Percentiles rank a stretch among this genome's conserved stretches.
phyloP scores from a whole-genome alignment of 2,329 filamentous ascomycete genomes.

The Gliomastix tumulicola region DNA sequence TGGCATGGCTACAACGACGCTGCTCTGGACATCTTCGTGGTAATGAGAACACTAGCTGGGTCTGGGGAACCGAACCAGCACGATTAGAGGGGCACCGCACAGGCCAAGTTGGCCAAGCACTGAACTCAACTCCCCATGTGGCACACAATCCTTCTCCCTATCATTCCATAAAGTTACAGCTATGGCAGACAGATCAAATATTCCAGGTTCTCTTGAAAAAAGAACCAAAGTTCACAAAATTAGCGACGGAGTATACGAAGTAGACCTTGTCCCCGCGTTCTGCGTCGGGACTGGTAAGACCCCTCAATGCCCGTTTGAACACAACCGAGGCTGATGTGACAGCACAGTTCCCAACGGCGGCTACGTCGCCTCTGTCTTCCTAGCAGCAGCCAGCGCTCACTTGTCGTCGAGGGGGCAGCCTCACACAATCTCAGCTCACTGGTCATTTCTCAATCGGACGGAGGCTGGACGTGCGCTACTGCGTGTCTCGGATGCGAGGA shows the following conservation, averaged over 20 bases:
- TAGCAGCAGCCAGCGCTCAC: constrained; percentile 24
- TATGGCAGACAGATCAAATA: not conserved
- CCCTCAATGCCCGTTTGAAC: too few species aligned
- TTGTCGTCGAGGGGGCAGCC: constrained; percentile 22
- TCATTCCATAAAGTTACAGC: too few species aligned
- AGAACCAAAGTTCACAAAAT: not conserved
- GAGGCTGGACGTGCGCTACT: constrained; percentile 26
- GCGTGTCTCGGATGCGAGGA: constrained; percentile 31
- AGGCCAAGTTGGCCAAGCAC: too few species aligned
- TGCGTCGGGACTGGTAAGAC: constrained; percentile 7
- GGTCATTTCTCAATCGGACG: constrained; percentile 32
- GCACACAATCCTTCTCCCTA: too few species aligned
- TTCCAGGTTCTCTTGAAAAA: not conserved
- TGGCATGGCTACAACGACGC: too few species aligned
- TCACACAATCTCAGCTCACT: constrained; percentile 29
- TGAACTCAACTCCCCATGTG: too few species aligned
- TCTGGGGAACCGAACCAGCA: too few species aligned
- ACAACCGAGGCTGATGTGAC: not conserved
- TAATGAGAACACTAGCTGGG: too few species aligned
- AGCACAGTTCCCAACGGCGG: constrained; percentile 36
- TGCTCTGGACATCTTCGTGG: too few species aligned
- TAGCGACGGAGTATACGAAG: constrained; percentile 3
- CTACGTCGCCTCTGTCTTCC: constrained; percentile 33
- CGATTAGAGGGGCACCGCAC: too few species aligned
- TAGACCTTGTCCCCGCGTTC: constrained; percentile 2